phyloP scores from a whole-genome alignment of 805 yeast genomes.

The Scheffersomyces stipitis region DNA sequence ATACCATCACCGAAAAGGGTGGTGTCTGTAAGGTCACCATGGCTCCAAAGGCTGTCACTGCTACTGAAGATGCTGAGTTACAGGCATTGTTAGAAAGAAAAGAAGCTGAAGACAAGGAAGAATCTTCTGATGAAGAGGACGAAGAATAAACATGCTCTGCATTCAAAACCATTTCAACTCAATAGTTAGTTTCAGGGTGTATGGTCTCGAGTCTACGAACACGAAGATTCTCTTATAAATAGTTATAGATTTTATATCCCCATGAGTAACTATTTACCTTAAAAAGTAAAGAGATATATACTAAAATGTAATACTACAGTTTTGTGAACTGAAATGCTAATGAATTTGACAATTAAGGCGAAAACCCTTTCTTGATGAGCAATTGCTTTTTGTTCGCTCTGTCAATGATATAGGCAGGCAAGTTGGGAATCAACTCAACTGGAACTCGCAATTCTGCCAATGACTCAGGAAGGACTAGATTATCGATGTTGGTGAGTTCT shows the following conservation, averaged over 20 bases:
- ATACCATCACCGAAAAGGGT: slow-evolving; percentile 67
- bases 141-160: slow-evolving; percentile 26
- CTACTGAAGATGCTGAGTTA: slow-evolving; percentile 96
- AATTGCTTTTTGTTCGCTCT: slow-evolving; percentile 38
- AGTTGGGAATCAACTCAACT: slow-evolving; percentile 29
- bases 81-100: slow-evolving; percentile 93
- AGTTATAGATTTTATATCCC: background rate
- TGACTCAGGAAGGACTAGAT: slow-evolving; percentile 36
- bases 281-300: too few species aligned
- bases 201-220: too few species aligned
- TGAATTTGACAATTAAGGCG: too few species aligned
- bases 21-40: slow-evolving; percentile 91
- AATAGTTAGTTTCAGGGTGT: too few species aligned
- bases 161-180: too few species aligned
- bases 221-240: background rate
- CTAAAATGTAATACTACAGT: too few species aligned
- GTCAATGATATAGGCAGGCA: slow-evolving; percentile 39
- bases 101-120: slow-evolving; percentile 84
- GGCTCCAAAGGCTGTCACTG: slow-evolving; percentile 99
- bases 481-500: slow-evolving; percentile 38
- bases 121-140: slow-evolving; percentile 74
- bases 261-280: background rate
- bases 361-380: slow-evolving; percentile 28
- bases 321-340: too few species aligned
- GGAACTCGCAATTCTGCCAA: slow-evolving; percentile 38